Conservation (phyloP, 2,329 filamentous ascomycete genomes). For the Calonectria ilicicola region DNA sequence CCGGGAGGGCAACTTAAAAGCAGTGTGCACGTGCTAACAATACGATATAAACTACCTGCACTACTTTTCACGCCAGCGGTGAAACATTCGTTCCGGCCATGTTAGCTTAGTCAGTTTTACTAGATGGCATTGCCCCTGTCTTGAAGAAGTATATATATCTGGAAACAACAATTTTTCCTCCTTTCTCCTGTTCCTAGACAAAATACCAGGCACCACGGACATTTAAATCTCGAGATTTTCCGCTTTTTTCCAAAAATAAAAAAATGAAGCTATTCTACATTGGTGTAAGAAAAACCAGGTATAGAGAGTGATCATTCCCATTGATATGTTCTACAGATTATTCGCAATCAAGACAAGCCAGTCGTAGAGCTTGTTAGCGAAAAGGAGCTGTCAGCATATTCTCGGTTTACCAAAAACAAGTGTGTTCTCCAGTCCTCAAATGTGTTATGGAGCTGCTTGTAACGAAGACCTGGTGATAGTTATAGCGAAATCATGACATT, state of each 20-base stretch:
- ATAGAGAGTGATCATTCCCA: not conserved
- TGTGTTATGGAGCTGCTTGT: constrained; percentile 4
- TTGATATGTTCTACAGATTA: constrained; percentile 66
- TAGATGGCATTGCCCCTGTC: too few species aligned
- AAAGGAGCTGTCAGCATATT: constrained; percentile 82
- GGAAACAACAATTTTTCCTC: too few species aligned
- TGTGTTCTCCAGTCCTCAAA: constrained; percentile 50
- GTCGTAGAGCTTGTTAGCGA: constrained; percentile 81
- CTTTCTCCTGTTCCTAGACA: too few species aligned
- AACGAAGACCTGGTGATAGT: constrained; percentile 29
- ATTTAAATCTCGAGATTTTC: too few species aligned
- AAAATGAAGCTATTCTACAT: constrained; percentile 90
- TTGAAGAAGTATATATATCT: too few species aligned
- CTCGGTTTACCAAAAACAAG: constrained; percentile 81
- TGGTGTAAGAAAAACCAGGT: constrained; percentile 66
- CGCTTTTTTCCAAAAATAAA: not conserved
- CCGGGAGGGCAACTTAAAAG: too few species aligned
- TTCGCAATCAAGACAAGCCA: constrained; percentile 82
- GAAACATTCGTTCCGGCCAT: too few species aligned
- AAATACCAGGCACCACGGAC: too few species aligned
- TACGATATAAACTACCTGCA: too few species aligned
- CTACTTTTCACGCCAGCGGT: too few species aligned
- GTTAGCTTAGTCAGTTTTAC: too few species aligned
- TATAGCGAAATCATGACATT: constrained; percentile 80
- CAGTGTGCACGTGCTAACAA: too few species aligned